Evolutionary conservation across 2,329 filamentous ascomycete species (phyloP), one percentile per base, ranked within the genome.

Genomic region (Penicillium sp.): DNA sequence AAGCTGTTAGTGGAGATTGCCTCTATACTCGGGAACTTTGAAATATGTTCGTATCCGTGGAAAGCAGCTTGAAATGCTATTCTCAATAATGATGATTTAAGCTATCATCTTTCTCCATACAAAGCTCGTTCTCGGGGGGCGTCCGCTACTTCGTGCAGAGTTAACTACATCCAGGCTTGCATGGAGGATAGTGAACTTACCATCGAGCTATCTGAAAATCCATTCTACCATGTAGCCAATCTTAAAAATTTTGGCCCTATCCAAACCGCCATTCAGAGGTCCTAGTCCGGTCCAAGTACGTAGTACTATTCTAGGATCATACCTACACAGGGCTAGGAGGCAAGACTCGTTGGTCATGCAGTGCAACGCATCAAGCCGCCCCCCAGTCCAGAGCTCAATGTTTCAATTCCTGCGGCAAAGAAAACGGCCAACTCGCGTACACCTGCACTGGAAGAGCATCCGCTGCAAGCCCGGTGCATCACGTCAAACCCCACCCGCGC

Each of bases 331-430:
- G 37, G 26, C 30, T 52, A 37, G 48, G 43, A 58, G 19, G 19
- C 7, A 45, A 33, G 45, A 51, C 62, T 55, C 60, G 51, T 57
- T 56, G 55, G 58, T 53, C 53, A 60, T 60, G 56, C 51, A 49
- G 62, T 65, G 56, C 37, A 33, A 65, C 64, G 33, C 60, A 59
- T 11, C 22, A 52, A 58, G 58, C 64, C 64, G 58, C 40, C 30
- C 46, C 11, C 62, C 58, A 22, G 52, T n/a, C 42, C 40, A 16
- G 19, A 28, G 28, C 33, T 14, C 28, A 58, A 55, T 61, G 42
- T 57, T 56, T 19, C 48, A 56, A 61, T 63, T 63, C 35, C 54
- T 35, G 38, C 54, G 6, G 46, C 52, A 25, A 28, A 46, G 48
- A 62, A 58, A 60, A 57, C 58, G 55, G 54, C 53, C 51, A 61